Conservation (phyloP, 495 filamentous ascomycete genomes). For the Recurvomyces mirabilis region DNA sequence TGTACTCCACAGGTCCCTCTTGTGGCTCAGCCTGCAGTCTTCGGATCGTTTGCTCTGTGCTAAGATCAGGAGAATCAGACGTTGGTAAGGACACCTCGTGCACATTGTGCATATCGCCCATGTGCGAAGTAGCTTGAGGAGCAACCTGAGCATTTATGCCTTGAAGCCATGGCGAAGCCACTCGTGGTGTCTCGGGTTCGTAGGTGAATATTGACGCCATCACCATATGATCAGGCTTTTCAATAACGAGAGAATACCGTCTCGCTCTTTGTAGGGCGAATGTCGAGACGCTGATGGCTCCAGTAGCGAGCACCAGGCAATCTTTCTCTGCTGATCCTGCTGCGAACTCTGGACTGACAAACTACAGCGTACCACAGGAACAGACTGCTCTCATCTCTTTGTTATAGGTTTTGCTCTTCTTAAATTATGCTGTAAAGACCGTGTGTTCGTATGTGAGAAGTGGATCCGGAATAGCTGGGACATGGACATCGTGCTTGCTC, state of each 20-base stretch:
- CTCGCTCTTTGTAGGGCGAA: too few species aligned
- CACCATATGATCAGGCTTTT: neutral
- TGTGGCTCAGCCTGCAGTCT: conserved; percentile 85
- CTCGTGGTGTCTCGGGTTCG: conserved; percentile 74
- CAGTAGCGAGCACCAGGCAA: neutral
- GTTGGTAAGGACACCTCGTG: neutral
- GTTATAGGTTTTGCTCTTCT: neutral
- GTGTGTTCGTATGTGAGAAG: conserved; percentile 39
- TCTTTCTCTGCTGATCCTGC: neutral
- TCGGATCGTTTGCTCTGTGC: conserved; percentile 26
- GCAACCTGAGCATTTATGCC: conserved; percentile 23
- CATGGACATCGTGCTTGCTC: conserved; percentile 44
- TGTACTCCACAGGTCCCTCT: conserved; percentile 90
- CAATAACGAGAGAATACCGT: too few species aligned
- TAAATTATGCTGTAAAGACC: conserved; percentile 30
- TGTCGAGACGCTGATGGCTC: too few species aligned
- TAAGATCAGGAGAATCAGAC: too few species aligned
- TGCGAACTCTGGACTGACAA: too few species aligned
- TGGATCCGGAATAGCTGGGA: conserved; percentile 41
- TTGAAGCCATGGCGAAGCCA: conserved; percentile 79
- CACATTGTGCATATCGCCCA: neutral
- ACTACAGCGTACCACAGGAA: too few species aligned
- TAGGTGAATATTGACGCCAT: conserved; percentile 98
- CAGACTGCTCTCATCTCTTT: conserved; percentile 5
- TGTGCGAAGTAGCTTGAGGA: too few species aligned